Conservation (phyloP, 108 stramenopile species). For the Craspedostauros australis region DNA sequence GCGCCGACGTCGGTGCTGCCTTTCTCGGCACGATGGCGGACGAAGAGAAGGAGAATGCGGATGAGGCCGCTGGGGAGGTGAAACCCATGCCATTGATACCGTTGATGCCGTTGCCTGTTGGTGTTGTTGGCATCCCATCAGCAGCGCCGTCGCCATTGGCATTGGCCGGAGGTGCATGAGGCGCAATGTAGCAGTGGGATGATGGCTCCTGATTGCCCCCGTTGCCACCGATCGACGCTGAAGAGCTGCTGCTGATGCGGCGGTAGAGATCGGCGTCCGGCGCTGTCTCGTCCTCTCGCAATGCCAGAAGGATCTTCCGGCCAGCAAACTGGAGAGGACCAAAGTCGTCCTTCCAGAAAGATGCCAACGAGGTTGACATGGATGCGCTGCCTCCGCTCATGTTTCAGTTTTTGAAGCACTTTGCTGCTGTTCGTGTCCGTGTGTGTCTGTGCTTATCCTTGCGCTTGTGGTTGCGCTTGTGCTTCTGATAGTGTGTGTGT, state of each 20-base stretch:
- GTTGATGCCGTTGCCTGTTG: not conserved
- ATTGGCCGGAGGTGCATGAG: not conserved
- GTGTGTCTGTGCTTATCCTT: no score
- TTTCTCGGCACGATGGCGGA: no score
- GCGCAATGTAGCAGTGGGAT: no score
- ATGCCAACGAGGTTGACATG: no score
- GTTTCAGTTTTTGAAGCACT: no score
- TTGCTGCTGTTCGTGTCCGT: no score
- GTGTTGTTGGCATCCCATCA: not conserved
- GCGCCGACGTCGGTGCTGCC: slow-evolving; percentile 4
- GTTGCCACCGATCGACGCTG: slow-evolving; percentile 1
- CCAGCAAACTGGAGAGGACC: slow-evolving; percentile 57
- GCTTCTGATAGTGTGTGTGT: no score
- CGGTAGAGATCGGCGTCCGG: slow-evolving; percentile 77
- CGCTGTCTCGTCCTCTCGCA: slow-evolving; percentile 70
- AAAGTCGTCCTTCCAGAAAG: slow-evolving; percentile 76
- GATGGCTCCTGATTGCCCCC: not conserved
- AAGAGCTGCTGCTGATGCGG: slow-evolving; percentile 39
- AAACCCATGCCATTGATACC: not conserved
- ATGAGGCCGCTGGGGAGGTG: not conserved
- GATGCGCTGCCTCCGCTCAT: no score
- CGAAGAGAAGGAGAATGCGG: no score
- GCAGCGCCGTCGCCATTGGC: not conserved
- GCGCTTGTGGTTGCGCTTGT: no score
- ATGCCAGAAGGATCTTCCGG: slow-evolving; percentile 44